Base-by-base conservation (phyloP, 257 asterid species). In the Fraxinus pennsylvanica region DNA sequence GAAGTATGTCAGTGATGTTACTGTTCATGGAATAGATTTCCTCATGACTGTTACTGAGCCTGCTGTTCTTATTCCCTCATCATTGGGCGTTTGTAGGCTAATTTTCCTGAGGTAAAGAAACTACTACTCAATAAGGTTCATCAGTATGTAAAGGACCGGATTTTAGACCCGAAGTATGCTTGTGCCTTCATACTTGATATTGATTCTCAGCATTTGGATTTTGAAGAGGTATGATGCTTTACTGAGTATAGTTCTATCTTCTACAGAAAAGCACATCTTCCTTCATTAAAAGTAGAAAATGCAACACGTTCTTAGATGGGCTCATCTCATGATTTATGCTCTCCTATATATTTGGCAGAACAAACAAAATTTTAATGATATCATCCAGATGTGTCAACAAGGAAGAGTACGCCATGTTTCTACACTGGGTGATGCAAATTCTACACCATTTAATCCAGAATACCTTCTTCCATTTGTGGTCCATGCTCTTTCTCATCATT, bases 401-500 rank as follows among this genome's bases (percentile, higher is more conserved):
- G 91, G 89, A 82, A 93, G 82, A 84, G 89, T 88, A 65, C 90
- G 94, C 9, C 99, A 89, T 63, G 76, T 80, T 83, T 84, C 94
- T 68, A 71, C 90, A 15, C 92, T 88, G 82, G 79, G 86, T 74
- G 98, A 96, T 83, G 79, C 84, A 76, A 85, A 79, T 63, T 76
- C 96, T 78, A 81, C 91, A 52, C 83, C 84, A 30, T 83, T 73
- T 73, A 87, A 89, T 82, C 98, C 99, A 74, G 99, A 96, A 83
- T 83, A 82, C 82, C 82, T 93, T 78, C 92, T 96, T 30, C 90
- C 96, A 76, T 92, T 89, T 67, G 87, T 93, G 88, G 96, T 96
- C 85, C 99, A 96, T 88, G 91, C 95, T 61, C 91, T 96, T 83
- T 97, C 96, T 82, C 90, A 92, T 84, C 93, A 87, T 88, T 89